Evolutionary conservation across 768 basidiomycete species (phyloP), one percentile per base, ranked within the genome.

Genomic region (Tylopilus sp.): DNA sequence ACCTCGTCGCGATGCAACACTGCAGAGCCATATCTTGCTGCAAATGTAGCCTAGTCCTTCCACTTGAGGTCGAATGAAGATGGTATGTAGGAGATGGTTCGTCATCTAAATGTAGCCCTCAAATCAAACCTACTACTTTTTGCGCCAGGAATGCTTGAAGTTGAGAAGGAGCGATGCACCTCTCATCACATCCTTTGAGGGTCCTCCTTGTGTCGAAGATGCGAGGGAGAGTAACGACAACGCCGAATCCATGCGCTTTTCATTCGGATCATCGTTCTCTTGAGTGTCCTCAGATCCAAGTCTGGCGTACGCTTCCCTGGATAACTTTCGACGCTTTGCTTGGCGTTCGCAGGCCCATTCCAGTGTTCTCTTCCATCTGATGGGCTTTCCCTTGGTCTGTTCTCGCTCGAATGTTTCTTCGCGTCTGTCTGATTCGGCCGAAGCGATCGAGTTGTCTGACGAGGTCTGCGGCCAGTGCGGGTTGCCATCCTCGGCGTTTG

Each of bases 331-430:
- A 19, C 74, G 75, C 52, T 74, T 76, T 17, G 71, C 56, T 21
- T 70, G 68, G 41, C 66, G 71, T 24, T 76, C 71, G 55, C 76
- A 78, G 14, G 76, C 76, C 76, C 76, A 78, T 56, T 78, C 76
- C 13, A 78, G 70, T 3, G 71, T 73, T 22, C 59, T 60, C 57
- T 66, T 69, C 37, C 54, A 53, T 41, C 10, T 55, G 34, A 44
- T 4, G 8, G 40, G 8, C 19, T 45, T 58, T 8, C 13, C 55
- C 43, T 54, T 55, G 53, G 34, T 25, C 45, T 49, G 50, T 26
- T 55, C 64, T 11, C 50, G 48, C 21, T 55, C 55, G 26, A 22
- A 24, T 6, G 3, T 37, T 6, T 45, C 29, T 30, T 54, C 52
- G 37, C 24, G 17, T 22, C 2, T 28, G 30, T 25, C 21, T 9